A percentile compares a stretch with the other conserved stretches of the same genome.
Evolutionary conservation across 192 early-diverging fungal genomes (phyloP).

Genomic region (Neocallimastix lanati): DNA sequence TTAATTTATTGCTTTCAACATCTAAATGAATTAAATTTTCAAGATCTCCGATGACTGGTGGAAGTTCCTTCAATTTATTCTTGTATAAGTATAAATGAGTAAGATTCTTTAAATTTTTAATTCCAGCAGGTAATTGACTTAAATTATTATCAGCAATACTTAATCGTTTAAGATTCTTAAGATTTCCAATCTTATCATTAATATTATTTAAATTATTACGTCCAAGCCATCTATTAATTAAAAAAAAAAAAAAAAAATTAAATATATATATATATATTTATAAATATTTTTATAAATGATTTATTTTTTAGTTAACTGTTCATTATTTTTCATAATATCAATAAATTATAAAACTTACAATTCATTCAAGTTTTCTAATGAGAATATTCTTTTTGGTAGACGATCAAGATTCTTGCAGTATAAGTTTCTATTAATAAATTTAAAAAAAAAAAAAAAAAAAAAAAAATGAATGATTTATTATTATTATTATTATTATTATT

Average conservation of each 20-base stretch:
- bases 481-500: too few species aligned
- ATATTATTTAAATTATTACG: neutral
- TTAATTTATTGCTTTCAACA: neutral
- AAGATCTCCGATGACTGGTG: neutral
- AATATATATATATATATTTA: too few species aligned
- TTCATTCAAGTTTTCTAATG: neutral
- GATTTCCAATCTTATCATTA: neutral
- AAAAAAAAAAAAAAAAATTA: too few species aligned
- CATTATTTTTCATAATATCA: too few species aligned
- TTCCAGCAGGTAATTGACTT: neutral
- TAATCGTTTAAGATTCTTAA: neutral
- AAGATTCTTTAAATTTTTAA: neutral
- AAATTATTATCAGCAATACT: neutral
- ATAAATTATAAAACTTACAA: too few species aligned
- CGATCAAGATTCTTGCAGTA: neutral
- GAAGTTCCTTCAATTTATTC: neutral
- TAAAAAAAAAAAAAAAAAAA: too few species aligned
- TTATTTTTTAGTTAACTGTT: too few species aligned
- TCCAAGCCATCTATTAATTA: neutral
- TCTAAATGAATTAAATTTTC: neutral
- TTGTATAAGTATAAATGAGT: neutral
- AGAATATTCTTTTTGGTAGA: neutral
- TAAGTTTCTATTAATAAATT: too few species aligned
- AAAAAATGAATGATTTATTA: too few species aligned
- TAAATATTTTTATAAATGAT: too few species aligned